Percentiles rank a stretch among this genome's conserved stretches.
Evolutionary conservation across 2,329 filamentous ascomycete genomes (phyloP).

Genomic region (Massarina eburnea): DNA sequence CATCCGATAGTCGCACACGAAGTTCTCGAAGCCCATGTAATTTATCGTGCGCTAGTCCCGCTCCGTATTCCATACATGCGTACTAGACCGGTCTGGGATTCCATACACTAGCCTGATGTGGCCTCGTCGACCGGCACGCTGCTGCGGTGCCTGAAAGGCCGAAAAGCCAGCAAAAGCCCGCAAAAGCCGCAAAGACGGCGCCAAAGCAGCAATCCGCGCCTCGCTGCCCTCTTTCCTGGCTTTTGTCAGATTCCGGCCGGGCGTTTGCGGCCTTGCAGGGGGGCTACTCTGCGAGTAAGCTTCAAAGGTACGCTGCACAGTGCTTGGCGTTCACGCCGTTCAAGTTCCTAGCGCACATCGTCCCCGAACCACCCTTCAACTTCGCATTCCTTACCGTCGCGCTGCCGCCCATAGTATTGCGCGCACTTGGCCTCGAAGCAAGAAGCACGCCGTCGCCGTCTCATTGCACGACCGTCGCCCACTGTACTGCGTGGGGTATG

Average conservation of each 20-base stretch:
- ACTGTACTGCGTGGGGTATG: conserved; percentile 1
- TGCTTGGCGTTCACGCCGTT: conserved; percentile 29
- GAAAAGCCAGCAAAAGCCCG: too few relatives aligned
- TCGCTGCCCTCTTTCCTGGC: too few relatives aligned
- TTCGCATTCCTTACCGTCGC: conserved; percentile 17
- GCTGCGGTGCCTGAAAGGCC: too few relatives aligned
- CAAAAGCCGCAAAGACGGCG: too few relatives aligned
- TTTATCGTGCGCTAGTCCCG: conserved; percentile 2
- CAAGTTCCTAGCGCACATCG: conserved; percentile 28
- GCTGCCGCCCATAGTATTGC: conserved; percentile 13
- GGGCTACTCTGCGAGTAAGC: too few relatives aligned
- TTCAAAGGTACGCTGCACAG: not conserved
- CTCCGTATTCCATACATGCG: too few relatives aligned
- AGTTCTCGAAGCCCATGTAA: conserved; percentile 1
- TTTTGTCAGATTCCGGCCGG: too few relatives aligned
- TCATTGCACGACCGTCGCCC: not conserved
- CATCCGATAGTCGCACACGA: conserved; percentile 3
- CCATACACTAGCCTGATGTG: conserved; percentile 1
- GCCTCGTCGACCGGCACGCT: not conserved
- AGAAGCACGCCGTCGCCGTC: not conserved
- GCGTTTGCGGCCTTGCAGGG: too few relatives aligned
- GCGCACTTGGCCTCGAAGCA: conserved; percentile 8
- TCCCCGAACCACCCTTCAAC: conserved; percentile 3
- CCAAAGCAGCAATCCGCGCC: too few relatives aligned
- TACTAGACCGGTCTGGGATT: conserved; percentile 8